Base-by-base conservation (phyloP, 139 green algal species). In the Chlamydomonas schloesseri region DNA sequence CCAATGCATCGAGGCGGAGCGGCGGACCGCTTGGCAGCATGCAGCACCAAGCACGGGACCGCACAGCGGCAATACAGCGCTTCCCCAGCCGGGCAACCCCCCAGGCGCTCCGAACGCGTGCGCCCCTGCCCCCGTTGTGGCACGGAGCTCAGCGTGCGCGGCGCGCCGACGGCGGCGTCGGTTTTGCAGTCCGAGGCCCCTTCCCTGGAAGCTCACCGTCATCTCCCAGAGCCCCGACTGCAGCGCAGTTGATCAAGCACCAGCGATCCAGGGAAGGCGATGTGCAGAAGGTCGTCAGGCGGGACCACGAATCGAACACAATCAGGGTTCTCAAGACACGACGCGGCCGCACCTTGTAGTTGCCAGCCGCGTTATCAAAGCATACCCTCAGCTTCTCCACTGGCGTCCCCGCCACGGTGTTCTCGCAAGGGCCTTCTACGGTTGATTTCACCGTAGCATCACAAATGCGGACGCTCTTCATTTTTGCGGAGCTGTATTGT, bases 171-270 rank as follows among this genome's bases (percentile, higher is more conserved):
- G n/a, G n/a, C n/a, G n/a, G n/a, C n/a, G n/a, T n/a, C n/a, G n/a
- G n/a, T n/a, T n/a, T n/a, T n/a, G n/a, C n/a, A n/a, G n/a, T n/a
- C n/a, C n/a, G n/a, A n/a, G n/a, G n/a, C n/a, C n/a, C n/a, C n/a
- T n/a, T n/a, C n/a, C n/a, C n/a, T n/a, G n/a, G n/a, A n/a, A 67
- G 18, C 71, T 58, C 47, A 80, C 73, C 47, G 73, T 81, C 73
- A 81, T 81, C 73, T 68, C 55, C 73, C 73, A 81, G 13, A 81
- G 14, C 2, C 73, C 73, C 5, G 73, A 64, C 47, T 70, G 31
- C 47, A 17, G 5, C 9, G 8, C 33, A 73, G 18, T 29, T 17
- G 28, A 13, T 5, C 8, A 15, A 34, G 28, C 3, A 15, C 15
- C 18, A 65, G 58, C 58, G 58, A 65, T 10, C 20, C 8, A 5